These are phyloP conservation scores for Allomyces arbusculus DNA, from an alignment of 192 early-diverging fungal genomes.

Conservation along the genomic window DNA sequence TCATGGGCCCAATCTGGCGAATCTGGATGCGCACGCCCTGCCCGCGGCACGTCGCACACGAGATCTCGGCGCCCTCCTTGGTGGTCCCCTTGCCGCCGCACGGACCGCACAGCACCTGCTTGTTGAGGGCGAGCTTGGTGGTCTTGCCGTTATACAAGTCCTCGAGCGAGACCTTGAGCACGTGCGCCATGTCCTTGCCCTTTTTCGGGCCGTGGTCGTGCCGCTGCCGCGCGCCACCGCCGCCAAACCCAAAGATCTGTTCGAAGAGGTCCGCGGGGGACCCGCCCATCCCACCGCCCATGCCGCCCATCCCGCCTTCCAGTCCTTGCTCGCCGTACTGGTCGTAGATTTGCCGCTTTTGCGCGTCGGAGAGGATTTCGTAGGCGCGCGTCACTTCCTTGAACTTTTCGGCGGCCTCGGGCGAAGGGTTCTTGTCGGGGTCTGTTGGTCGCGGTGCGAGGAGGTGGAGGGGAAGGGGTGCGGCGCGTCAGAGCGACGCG, in stretches of 20 bases:
- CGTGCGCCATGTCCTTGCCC: slow-evolving; percentile 87
- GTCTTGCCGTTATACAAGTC: slow-evolving; percentile 79
- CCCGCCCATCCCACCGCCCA: slow-evolving; percentile 41
- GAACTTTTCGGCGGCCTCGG: slow-evolving; percentile 42
- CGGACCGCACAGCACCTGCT: slow-evolving; percentile 69
- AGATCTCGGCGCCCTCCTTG: slow-evolving; percentile 75
- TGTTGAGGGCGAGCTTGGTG: slow-evolving; percentile 86
- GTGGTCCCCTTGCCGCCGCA: slow-evolving; percentile 86
- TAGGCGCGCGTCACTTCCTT: slow-evolving; percentile 98
- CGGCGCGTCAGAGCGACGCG: neutral
- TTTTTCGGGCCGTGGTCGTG: slow-evolving; percentile 57
- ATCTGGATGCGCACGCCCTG: slow-evolving; percentile 75
- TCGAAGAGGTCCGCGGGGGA: slow-evolving; percentile 88
- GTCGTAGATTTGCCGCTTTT: slow-evolving; percentile 86
- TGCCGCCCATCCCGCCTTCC: slow-evolving; percentile 50
- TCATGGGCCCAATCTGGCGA: slow-evolving; percentile 96
- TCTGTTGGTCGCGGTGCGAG: slow-evolving; percentile 19
- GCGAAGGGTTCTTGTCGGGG: slow-evolving; percentile 13
- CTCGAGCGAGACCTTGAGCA: slow-evolving; percentile 64
- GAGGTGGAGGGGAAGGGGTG: neutral
- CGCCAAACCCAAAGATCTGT: slow-evolving; percentile 83
- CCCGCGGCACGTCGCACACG: slow-evolving; percentile 68
- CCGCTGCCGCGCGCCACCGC: slow-evolving; percentile 41
- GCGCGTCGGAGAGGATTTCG: slow-evolving; percentile 76
- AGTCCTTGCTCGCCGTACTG: slow-evolving; percentile 83